Base-by-base conservation (phyloP, 1,284 basidiomycete species). In the Phaffia rhodozyma region DNA sequence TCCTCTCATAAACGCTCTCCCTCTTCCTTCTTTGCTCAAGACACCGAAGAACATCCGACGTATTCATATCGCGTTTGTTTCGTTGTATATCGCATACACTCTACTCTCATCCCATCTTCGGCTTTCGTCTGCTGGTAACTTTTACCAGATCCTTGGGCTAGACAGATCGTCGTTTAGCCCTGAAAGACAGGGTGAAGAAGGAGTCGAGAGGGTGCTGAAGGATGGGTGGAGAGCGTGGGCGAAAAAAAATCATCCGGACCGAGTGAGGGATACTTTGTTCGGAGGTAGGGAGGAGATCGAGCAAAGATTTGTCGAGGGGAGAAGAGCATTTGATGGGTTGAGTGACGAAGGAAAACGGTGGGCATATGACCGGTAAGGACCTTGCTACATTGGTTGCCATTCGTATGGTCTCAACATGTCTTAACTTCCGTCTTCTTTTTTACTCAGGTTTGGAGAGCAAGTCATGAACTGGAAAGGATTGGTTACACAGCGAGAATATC, bases 31-130 rank as follows among this genome's bases (percentile, higher is more conserved):
- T 27, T 55, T 38, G 13, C 51, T 56, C n/a, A 48, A 55, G 29
- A 60, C 48, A 32, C 43, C 53, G 13, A 23, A 32, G n/a, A n/a
- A 52, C 29, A 34, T 69, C 49, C 78, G 78, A 68, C 76, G 75
- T 67, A 55, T 73, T 38, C 76, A 75, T 67, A 74, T 76, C 55
- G 65, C 72, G 49, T 69, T 66, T 58, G 77, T 76, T 70, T 68
- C 70, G 67, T 63, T 77, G 63, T 70, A 74, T 72, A 75, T 73
- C 70, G 75, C 78, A 67, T 75, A 73, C 70, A 68, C 71, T 53
- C 71, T 78, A 61, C 34, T 48, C 48, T 54, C 58, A 30, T 38
- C 63, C 20, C 58, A 55, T 23, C 32, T 59, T 11, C 51, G 74
- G 74, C 23, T 76, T 76, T 48, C 48, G 7, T 5, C 20, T 5